Conservation (phyloP, 345 rosid species). For the Camelina sativa region DNA sequence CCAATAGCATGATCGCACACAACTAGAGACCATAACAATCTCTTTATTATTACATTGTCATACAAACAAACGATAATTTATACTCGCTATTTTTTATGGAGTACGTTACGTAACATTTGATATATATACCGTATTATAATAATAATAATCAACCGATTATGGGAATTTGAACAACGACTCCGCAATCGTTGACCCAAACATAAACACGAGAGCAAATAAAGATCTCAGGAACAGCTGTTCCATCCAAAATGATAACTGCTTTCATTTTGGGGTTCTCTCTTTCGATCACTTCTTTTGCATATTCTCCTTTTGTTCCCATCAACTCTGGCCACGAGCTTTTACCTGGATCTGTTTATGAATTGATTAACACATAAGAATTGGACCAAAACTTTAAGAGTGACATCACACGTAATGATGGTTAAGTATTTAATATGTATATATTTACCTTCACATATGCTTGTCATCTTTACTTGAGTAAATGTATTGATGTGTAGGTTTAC, state of each 20-base stretch:
- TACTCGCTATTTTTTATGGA: too few relatives aligned
- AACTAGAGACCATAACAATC: too few relatives aligned
- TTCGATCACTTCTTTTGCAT: conserved; percentile 41
- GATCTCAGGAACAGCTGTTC: not conserved
- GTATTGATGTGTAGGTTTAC: not conserved
- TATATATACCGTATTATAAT: too few relatives aligned
- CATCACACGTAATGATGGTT: not conserved
- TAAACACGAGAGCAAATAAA: conserved; percentile 24
- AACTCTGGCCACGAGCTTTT: conserved; percentile 39
- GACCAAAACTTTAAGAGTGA: not conserved
- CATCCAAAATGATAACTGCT: conserved; percentile 20
- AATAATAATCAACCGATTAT: conserved; percentile 10
- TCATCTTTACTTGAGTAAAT: conserved; percentile 10
- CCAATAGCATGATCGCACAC: too few relatives aligned
- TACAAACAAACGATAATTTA: too few relatives aligned
- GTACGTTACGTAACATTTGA: too few relatives aligned
- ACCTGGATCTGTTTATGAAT: conserved; percentile 33
- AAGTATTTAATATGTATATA: not conserved
- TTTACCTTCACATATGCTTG: conserved; percentile 35
- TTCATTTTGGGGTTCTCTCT: conserved; percentile 38
- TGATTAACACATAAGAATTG: not conserved
- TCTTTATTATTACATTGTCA: too few relatives aligned
- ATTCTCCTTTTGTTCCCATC: conserved; percentile 30
- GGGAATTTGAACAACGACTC: conserved; percentile 29
- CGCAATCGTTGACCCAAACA: conserved; percentile 34